Conservation (phyloP, 345 rosid species). For the Durio zibethinus region DNA sequence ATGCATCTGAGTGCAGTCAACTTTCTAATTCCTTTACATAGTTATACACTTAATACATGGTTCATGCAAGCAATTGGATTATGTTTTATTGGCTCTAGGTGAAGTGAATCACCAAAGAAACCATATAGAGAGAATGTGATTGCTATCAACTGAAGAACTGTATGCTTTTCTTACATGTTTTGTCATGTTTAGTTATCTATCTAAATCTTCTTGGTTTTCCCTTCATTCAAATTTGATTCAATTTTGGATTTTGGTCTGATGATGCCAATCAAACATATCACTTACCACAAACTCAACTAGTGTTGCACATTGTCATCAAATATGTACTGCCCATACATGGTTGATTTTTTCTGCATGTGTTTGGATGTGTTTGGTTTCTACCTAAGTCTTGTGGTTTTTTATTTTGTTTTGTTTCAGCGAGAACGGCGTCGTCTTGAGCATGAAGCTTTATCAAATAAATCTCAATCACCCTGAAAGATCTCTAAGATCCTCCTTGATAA, state of each 20-base stretch:
- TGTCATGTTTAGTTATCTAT: neutral
- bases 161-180: neutral
- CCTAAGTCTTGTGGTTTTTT: neutral
- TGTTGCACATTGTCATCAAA: neutral
- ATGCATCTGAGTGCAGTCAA: neutral
- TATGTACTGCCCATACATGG: neutral
- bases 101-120: neutral
- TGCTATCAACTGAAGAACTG: neutral
- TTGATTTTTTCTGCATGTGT: neutral
- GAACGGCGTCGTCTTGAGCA: slow-evolving; percentile 2
- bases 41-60: neutral
- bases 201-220: neutral
- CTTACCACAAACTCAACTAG: neutral
- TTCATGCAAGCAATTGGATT: neutral
- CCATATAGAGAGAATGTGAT: neutral
- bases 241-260: neutral
- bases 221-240: neutral
- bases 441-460: slow-evolving; percentile 18
- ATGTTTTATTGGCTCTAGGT: neutral
- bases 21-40: neutral
- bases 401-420: slow-evolving; percentile 17
- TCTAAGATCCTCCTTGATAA: neutral
- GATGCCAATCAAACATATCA: neutral
- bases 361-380: neutral
- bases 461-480: neutral